Conservation (phyloP, 345 rosid species). For the Stellera chamaejasme region DNA sequence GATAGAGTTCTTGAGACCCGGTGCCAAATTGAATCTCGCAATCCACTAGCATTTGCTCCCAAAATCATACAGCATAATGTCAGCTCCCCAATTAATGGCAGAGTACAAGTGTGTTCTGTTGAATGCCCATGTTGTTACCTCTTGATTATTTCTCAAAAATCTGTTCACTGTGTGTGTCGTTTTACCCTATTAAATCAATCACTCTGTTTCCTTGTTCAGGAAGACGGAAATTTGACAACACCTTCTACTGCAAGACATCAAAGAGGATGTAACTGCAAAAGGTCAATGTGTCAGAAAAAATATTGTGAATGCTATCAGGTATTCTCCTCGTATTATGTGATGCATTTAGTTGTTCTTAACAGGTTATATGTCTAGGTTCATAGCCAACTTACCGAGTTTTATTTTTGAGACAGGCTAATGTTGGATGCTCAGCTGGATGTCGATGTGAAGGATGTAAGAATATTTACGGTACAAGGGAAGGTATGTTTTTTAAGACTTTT, state of each 20-base stretch:
- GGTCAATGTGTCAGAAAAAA: constrained; percentile 53
- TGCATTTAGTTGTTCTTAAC: background rate
- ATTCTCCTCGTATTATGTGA: background rate
- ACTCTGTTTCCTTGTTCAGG: constrained; percentile 26
- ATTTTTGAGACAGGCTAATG: constrained; percentile 26
- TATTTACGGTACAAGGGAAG: constrained; percentile 45
- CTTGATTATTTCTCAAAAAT: background rate
- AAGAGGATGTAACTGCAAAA: constrained; percentile 65
- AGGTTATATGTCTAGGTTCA: constrained; percentile 2
- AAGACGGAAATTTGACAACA: constrained; percentile 23
- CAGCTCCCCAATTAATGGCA: constrained; percentile 15
- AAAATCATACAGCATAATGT: constrained; percentile 29
- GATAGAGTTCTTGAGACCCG: constrained; percentile 47
- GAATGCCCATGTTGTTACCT: too few relatives aligned
- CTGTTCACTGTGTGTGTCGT: background rate
- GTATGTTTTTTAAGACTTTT: constrained; percentile 20
- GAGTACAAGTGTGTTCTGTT: constrained; percentile 13
- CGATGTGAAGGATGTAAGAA: constrained; percentile 66
- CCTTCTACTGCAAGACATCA: constrained; percentile 51
- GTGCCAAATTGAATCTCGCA: constrained; percentile 43
- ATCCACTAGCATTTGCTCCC: constrained; percentile 67
- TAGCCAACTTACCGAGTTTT: constrained; percentile 7
- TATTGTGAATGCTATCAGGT: constrained; percentile 80
- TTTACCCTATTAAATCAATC: background rate
- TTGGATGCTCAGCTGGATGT: constrained; percentile 59